phyloP scores from a whole-genome alignment of 352 stramenopile genomes.

The Phytophthora hibernalis region DNA sequence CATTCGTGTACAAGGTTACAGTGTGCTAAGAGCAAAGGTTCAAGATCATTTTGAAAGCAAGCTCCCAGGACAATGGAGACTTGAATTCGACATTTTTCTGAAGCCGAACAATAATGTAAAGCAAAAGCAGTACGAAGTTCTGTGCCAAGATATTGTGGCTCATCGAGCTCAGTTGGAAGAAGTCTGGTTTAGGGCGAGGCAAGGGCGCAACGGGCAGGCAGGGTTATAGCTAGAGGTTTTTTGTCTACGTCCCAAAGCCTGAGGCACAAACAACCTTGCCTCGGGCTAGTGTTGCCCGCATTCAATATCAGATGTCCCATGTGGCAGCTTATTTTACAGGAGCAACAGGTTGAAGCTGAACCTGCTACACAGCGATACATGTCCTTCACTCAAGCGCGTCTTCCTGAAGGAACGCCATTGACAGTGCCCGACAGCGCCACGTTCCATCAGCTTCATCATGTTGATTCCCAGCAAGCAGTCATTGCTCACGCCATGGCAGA shows the following conservation, averaged over 20 bases:
- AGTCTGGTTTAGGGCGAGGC: constrained; percentile 5
- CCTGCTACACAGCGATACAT: too few relatives aligned
- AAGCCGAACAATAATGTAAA: constrained; percentile 13
- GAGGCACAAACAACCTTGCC: not conserved
- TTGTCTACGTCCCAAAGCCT: constrained; percentile 22
- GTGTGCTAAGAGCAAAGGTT: constrained; percentile 2
- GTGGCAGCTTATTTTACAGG: too few relatives aligned
- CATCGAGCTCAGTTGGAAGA: too few relatives aligned
- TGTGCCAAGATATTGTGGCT: too few relatives aligned
- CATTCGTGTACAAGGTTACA: constrained; percentile 9
- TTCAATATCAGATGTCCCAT: constrained; percentile 17
- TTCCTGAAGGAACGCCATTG: constrained; percentile 5
- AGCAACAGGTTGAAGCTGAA: too few relatives aligned
- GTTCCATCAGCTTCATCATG: constrained; percentile 14
- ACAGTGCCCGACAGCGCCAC: constrained; percentile 7
- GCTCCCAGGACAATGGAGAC: constrained; percentile 11
- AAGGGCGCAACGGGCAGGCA: constrained; percentile 14
- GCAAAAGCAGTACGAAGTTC: constrained; percentile 12
- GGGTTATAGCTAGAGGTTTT: constrained; percentile 22
- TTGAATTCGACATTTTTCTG: constrained; percentile 6
- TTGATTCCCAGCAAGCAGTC: constrained; percentile 1
- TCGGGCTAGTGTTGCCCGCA: constrained; percentile 6
- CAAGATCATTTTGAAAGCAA: constrained; percentile 14
- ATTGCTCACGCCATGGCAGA: too few relatives aligned
- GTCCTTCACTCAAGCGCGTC: constrained; percentile 16